Evolutionary conservation across 441 rosid genomes (phyloP).

Genomic region (Pelargonium fulgidum): DNA sequence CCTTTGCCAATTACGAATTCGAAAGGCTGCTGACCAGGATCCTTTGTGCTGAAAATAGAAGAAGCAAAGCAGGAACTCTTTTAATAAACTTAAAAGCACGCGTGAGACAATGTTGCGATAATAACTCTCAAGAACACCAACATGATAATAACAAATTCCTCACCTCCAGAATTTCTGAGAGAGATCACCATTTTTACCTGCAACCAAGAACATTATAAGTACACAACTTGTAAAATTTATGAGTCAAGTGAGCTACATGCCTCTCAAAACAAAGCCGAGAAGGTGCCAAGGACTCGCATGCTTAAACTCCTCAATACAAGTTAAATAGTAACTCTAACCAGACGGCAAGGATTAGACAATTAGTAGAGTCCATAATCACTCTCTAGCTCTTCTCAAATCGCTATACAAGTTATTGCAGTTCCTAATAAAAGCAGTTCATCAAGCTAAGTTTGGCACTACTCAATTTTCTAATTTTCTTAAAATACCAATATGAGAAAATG

Average conservation of each 20-base stretch:
- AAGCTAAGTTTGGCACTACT: no score
- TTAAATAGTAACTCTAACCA: no score
- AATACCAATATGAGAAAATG: no score
- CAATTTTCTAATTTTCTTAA: no score
- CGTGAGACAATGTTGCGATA: not conserved
- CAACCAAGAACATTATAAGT: constrained; percentile 15
- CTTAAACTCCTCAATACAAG: not conserved
- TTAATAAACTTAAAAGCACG: not conserved
- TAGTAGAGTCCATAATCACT: no score
- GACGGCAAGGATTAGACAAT: no score
- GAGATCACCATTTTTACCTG: constrained; percentile 87
- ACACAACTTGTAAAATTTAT: not conserved
- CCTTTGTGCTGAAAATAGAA: constrained; percentile 59
- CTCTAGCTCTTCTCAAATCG: no score
- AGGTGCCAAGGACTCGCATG: not conserved
- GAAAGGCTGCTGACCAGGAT: constrained; percentile 70
- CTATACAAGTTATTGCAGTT: no score
- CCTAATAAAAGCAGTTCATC: no score
- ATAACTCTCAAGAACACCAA: not conserved
- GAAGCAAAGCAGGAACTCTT: constrained; percentile 11
- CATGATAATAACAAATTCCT: constrained; percentile 10
- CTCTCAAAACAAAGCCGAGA: not conserved
- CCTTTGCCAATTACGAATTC: constrained; percentile 75
- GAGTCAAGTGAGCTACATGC: not conserved
- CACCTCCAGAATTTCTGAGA: constrained; percentile 93